Base-by-base conservation (phyloP, 2,329 filamentous ascomycete species). In the Sclerotinia borealis region DNA sequence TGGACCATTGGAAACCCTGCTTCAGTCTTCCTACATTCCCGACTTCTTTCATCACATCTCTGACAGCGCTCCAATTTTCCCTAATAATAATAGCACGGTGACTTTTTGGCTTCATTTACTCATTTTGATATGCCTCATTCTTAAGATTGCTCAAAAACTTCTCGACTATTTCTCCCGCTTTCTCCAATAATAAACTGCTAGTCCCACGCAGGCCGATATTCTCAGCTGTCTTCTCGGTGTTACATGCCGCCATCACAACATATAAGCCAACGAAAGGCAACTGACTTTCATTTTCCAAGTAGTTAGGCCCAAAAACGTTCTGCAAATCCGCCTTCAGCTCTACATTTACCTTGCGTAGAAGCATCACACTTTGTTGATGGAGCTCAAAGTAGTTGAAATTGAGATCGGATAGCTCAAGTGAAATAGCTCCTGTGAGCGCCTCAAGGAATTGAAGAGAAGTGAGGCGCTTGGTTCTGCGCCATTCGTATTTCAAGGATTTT, bases 301-400 rank as follows among this genome's bases (percentile, higher is more conserved):
- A 60, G 3, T 39, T 15, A 5, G 29, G 19, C 10, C 61, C 60
- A 41, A 60, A 34, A 25, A 11, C 47, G 1, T 52, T 61, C 15
- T 55, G 52, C 4, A 61, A 37, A 22, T 66, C 63, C 13, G 22
- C 25, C 49, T 64, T 54, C 10, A 64, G 27, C 15, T 47, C 56
- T 1, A 4, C 27, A 19, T 39, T 45, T 6, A 65, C 19, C 10
- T 56, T 34, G 17, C 54, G 54, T 27, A 64, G 22, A 10, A 64
- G 31, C 13, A 25, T 37, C 11, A 67, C 54, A 29, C 56, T 64
- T 45, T 66, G 51, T 50, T 47, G 19, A 39, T 67, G 64, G 19
- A 68, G 27, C 9, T 37, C 8, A 17, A 65, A 64, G 45, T 67
- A 68, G 15, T 66, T 45, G 36, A 68, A 54, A 15, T 49, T 39